A percentile compares a stretch with the other conserved stretches of the same genome.
phyloP scores from a whole-genome alignment of 805 yeast species.

The Sugiyamaella chiloensis region DNA sequence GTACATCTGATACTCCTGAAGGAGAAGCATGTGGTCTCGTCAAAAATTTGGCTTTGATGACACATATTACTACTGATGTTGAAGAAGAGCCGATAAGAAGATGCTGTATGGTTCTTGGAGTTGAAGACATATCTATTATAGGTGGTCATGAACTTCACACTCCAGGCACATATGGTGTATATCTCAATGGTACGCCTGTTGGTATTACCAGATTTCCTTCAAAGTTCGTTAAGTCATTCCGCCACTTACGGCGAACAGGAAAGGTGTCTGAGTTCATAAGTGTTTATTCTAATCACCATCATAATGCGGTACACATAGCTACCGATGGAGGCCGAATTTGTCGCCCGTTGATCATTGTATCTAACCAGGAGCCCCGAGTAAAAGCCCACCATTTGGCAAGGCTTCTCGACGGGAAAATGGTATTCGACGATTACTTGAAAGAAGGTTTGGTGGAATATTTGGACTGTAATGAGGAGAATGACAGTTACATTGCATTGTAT shows the following conservation, averaged over 20 bases:
- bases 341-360: constrained; percentile 89
- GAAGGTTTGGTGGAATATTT: constrained; percentile 90
- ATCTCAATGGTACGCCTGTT: constrained; percentile 88
- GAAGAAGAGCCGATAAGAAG: constrained; percentile 85
- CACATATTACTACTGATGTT: constrained; percentile 97
- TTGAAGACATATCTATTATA: constrained; percentile 75
- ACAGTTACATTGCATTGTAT: constrained; percentile 85
- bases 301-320: constrained; percentile 91
- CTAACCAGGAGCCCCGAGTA: constrained; percentile 67
- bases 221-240: constrained; percentile 74
- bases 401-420: constrained; percentile 66
- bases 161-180: constrained; percentile 76
- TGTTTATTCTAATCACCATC: constrained; percentile 85
- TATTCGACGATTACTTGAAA: constrained; percentile 85
- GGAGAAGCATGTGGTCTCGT: constrained; percentile 99
- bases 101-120: constrained; percentile 79
- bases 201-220: constrained; percentile 87
- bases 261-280: constrained; percentile 87
- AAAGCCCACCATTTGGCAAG: constrained; percentile 62
- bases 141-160: constrained; percentile 83
- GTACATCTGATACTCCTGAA: constrained; percentile 98
- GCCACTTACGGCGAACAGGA: constrained; percentile 78
- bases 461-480: constrained; percentile 97
- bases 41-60: constrained; percentile 94
- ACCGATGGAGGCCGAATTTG: constrained; percentile 99